Evolutionary conservation across 164 flowering plant genomes (phyloP).

Genomic region (Euptelea pleiosperma): DNA sequence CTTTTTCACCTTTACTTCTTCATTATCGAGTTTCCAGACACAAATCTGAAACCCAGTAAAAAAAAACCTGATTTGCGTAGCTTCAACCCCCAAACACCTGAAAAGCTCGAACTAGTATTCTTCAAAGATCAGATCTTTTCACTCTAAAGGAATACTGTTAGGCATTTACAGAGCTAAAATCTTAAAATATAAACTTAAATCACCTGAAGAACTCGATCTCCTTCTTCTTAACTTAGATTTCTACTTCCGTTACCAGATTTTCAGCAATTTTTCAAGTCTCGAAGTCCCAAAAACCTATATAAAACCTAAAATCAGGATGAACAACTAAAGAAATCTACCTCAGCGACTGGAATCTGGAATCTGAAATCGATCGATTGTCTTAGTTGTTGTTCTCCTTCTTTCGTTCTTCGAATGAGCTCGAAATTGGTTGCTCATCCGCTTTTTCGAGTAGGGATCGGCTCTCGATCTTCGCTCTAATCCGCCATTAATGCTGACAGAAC

Average conservation of each 20-base stretch:
- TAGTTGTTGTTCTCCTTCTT: not conserved
- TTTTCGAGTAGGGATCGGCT: too few relatives aligned
- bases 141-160: not conserved
- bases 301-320: not conserved
- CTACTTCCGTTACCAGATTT: not conserved
- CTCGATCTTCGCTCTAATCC: not conserved
- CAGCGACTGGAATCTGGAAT: conserved; percentile 2
- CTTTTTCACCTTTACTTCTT: not conserved
- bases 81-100: conserved; percentile 7
- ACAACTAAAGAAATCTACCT: conserved; percentile 20
- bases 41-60: conserved; percentile 5
- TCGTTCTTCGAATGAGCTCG: conserved; percentile 18
- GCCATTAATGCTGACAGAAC: conserved; percentile 16
- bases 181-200: conserved; percentile 3
- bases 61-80: not conserved
- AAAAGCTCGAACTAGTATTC: too few relatives aligned
- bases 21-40: conserved; percentile 4
- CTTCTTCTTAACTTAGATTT: not conserved
- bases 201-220: conserved; percentile 8
- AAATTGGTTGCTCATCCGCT: too few relatives aligned
- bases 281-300: not conserved
- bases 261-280: not conserved
- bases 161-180: not conserved
- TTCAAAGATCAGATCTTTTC: not conserved
- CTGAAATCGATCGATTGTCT: conserved; percentile 10